Conservation (phyloP, 1,139 yeast genomes). For the Tardiomyces depauwii region DNA sequence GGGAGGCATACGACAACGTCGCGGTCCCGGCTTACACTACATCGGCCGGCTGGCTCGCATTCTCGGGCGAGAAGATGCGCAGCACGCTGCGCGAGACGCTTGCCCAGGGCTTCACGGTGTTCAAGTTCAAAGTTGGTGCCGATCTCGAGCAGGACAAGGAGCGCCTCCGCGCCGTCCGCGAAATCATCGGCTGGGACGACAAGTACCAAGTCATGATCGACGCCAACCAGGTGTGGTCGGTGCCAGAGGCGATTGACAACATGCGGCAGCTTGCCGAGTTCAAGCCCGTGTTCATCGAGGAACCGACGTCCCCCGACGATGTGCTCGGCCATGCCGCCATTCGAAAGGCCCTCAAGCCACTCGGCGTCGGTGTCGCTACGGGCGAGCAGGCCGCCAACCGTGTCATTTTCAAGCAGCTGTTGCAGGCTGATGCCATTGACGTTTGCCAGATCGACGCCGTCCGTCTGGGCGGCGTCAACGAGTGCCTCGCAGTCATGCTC, state of each 20-base stretch:
- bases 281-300: slow-evolving; percentile 32
- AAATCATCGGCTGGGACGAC: slow-evolving; percentile 29
- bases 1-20: slow-evolving; percentile 24
- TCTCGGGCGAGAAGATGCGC: slow-evolving; percentile 31
- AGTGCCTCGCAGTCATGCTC: slow-evolving; percentile 26
- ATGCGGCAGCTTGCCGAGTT: slow-evolving; percentile 25
- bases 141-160: slow-evolving; percentile 27
- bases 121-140: slow-evolving; percentile 34
- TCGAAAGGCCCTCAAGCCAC: slow-evolving; percentile 26
- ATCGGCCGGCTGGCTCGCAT: slow-evolving; percentile 36
- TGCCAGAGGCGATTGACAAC: slow-evolving; percentile 31
- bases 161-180: slow-evolving; percentile 29
- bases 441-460: slow-evolving; percentile 27
- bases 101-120: slow-evolving; percentile 29
- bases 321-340: slow-evolving; percentile 29
- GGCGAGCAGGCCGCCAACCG: slow-evolving; percentile 29
- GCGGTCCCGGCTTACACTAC: slow-evolving; percentile 37
- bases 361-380: slow-evolving; percentile 27
- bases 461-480: slow-evolving; percentile 28
- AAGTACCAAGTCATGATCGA: slow-evolving; percentile 24
- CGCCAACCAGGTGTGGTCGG: slow-evolving; percentile 33
- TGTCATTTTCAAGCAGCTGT: slow-evolving; percentile 26
- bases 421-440: slow-evolving; percentile 26
- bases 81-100: slow-evolving; percentile 23
- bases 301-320: slow-evolving; percentile 33